Evolutionary conservation across 306 rosid genomes (phyloP).

Genomic region (Rosa multiflora): DNA sequence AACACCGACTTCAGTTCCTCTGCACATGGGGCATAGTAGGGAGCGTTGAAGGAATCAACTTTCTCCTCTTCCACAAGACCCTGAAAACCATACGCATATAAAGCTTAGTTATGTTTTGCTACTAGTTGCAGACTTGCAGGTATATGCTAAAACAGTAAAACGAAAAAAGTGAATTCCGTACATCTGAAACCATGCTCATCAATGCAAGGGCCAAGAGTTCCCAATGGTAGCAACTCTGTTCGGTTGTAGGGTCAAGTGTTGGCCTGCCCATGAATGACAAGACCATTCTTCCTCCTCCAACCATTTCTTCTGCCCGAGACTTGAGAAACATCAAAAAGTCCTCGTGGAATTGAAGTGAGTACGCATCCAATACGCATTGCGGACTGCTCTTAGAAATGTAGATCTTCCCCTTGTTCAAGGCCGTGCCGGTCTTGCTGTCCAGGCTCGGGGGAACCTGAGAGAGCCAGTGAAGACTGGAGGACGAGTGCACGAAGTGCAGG

Average conservation of each 20-base stretch:
- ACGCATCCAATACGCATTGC: conserved; percentile 51
- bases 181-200: conserved; percentile 56
- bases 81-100: conserved; percentile 18
- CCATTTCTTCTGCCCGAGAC: conserved; percentile 52
- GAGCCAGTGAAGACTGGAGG: conserved; percentile 82
- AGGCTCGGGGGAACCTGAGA: conserved; percentile 56
- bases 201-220: conserved; percentile 66
- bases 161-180: conserved; percentile 2
- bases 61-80: conserved; percentile 59
- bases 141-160: neutral
- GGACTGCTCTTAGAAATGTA: conserved; percentile 73
- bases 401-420: conserved; percentile 58
- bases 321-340: conserved; percentile 53
- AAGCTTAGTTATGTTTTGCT: neutral
- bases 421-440: conserved; percentile 11
- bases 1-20: conserved; percentile 48
- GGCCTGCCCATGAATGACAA: conserved; percentile 60
- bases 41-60: conserved; percentile 72
- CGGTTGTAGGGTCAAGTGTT: conserved; percentile 49
- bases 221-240: conserved; percentile 54
- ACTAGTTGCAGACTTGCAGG: neutral
- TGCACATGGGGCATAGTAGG: conserved; percentile 67
- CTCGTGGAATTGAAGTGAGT: conserved; percentile 45
- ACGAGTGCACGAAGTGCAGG: conserved; percentile 65
- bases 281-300: conserved; percentile 57